Base-by-base conservation (phyloP, 208 protist genomes). In the Porcisia deanei region DNA sequence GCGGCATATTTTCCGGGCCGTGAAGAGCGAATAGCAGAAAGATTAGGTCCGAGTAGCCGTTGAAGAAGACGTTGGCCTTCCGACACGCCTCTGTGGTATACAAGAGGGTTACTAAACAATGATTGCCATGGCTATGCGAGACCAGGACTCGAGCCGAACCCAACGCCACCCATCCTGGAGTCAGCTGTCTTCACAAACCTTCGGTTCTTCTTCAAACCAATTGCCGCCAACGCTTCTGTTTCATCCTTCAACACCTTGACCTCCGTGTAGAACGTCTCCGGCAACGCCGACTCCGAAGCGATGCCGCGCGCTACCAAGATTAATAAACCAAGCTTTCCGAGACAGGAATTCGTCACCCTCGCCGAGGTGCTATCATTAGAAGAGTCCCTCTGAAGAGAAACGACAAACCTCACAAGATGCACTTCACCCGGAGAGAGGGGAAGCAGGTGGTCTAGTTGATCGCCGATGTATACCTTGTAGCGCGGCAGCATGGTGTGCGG, bases 61-160 rank as follows among this genome's bases (percentile, higher is more conserved):
- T 93, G 73, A 88, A 90, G 58, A 90, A 70, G 1, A 95, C 76
- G 4, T 92, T 75, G 18, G 87, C 75, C 75, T 89, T 95, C 20
- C 61, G 18, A 53, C 68, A 76, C 4, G 70, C 25, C 22, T 80
- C 85, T n/a, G 80, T 82, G 0, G 86, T 86, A 49, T 68, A 58
- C 16, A 94, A n/a, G 4, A 94, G 54, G 5, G 82, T 72, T 39
- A 73, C 57, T 14, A 94, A 73, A 14, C 92, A 75, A 49, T 70
- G 73, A 6, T 81, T 81, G 57, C 88, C 90, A 47, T 83, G 83
- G 43, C 79, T 74, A 10, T 77, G 61, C 5, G 64, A n/a, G 16
- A 69, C 71, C 18, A 77, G 30, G 22, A 34, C 39, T 30, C 59
- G 34, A 37, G 55, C 43, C 37, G 55, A 60, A 14, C 3, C 41